Evolutionary conservation across 2,329 filamentous ascomycete species (phyloP), one percentile per base, ranked within the genome.

Genomic region (Botryotinia narcissicola): DNA sequence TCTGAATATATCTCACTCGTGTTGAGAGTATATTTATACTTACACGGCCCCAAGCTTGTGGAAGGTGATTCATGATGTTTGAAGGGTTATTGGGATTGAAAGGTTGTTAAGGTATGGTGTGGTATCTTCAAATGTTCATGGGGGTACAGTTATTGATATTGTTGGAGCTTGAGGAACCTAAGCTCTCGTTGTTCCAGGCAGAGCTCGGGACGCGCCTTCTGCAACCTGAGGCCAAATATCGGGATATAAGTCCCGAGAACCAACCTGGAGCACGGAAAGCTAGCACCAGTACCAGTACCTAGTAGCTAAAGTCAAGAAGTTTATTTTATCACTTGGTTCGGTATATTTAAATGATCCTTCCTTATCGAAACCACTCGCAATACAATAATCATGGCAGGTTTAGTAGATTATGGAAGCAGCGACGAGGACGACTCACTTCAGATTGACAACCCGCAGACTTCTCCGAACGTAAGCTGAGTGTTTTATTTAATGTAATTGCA

Each of bases 31-130:
- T 25, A 10, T 37, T 72, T 51, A 72, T 75, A 85, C 89, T 81
- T 87, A 92, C 90, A 85, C 90, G 89, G 77, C 90, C 90, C 90
- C 90, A 92, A 81, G 87, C 88, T 85, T 92, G 89, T 81, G 90
- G 90, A 84, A 90, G 88, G 84, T 92, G 90, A 83, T 92, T 91
- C 90, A 92, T 92, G 78, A 69, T 78, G 72, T 70, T 37, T 42
- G 18, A 25, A 37, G 4, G 16, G 16, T 61, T 32, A 22, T 54
- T 16, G 32, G 16, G 60, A 14, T n/a, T 37, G 42, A 12, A 42
- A 72, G 12, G 20, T 59, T 32, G 64, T 61, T 67, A 25, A 48
- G 51, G 48, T 51, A 62, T 42, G 22, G 48, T n/a, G 18, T 73
- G 69, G 63, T 51, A 25, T 71, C 63, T 64, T 46, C 67, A 62